Evolutionary conservation across 2,329 filamentous ascomycete species (phyloP).

Genomic region (Lachnum nothofagi): DNA sequence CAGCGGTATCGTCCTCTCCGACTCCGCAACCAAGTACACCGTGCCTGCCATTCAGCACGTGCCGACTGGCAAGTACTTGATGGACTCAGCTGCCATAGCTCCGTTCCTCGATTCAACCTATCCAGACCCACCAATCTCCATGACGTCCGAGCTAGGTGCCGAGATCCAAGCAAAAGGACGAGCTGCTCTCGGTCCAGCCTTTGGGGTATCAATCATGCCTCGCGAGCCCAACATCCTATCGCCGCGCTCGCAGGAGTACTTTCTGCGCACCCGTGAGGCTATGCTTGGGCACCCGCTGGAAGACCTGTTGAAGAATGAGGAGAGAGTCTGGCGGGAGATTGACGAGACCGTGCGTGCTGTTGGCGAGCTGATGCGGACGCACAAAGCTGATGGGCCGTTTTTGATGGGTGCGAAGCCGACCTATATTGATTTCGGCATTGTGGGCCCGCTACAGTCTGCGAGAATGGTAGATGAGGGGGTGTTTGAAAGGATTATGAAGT

Average conservation of each 20-base stretch:
- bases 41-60: slow-evolving; percentile 40
- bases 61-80: slow-evolving; percentile 36
- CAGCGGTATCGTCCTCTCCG: slow-evolving; percentile 26
- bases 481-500: slow-evolving; percentile 28
- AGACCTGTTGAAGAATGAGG: slow-evolving; percentile 33
- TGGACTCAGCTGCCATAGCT: slow-evolving; percentile 38
- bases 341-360: slow-evolving; percentile 28
- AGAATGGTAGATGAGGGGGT: slow-evolving; percentile 32
- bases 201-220: slow-evolving; percentile 34
- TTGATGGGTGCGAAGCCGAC: slow-evolving; percentile 35
- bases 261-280: slow-evolving; percentile 37
- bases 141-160: slow-evolving; percentile 35
- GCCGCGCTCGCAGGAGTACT: slow-evolving; percentile 35
- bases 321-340: slow-evolving; percentile 28
- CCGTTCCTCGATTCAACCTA: slow-evolving; percentile 40
- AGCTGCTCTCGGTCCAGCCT: slow-evolving; percentile 26
- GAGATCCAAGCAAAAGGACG: slow-evolving; percentile 33
- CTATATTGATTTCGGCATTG: slow-evolving; percentile 38
- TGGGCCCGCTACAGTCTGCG: slow-evolving; percentile 34
- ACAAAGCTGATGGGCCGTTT: slow-evolving; percentile 37
- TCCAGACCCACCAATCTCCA: slow-evolving; percentile 32
- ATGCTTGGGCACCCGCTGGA: slow-evolving; percentile 35
- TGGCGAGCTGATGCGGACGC: slow-evolving; percentile 33
- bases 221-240: slow-evolving; percentile 37
- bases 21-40: slow-evolving; percentile 34